Percentiles rank a stretch among this genome's conserved stretches.
These are phyloP conservation scores for Lycium ferocissimum DNA, from an alignment of 257 asterid species.

Conservation along the genomic window DNA sequence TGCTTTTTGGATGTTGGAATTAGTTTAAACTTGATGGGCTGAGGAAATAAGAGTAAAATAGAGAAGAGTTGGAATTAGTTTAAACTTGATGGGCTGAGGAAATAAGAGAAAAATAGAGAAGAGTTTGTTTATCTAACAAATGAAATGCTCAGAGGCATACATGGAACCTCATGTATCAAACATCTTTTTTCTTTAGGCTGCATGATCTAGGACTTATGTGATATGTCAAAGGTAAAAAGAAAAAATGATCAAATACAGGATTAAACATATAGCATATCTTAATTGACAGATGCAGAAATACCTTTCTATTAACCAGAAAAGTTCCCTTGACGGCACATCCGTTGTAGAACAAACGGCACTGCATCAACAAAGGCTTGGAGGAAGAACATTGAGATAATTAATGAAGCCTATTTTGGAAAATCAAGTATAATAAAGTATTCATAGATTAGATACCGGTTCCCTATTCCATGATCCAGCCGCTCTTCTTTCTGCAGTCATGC, in stretches of 20 bases:
- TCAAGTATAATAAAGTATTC: slow-evolving; percentile 9
- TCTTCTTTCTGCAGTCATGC: slow-evolving; percentile 38
- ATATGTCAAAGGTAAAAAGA: not conserved
- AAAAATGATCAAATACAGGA: not conserved
- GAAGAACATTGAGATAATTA: slow-evolving; percentile 30
- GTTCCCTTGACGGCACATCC: slow-evolving; percentile 91
- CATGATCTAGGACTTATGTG: slow-evolving; percentile 12
- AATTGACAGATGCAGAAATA: slow-evolving; percentile 37
- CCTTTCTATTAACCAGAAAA: slow-evolving; percentile 76
- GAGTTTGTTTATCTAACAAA: not conserved
- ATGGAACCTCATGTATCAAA: not conserved
- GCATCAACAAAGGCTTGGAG: slow-evolving; percentile 78
- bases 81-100: not conserved
- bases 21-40: not conserved
- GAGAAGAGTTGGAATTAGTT: not conserved
- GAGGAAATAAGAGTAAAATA: not conserved
- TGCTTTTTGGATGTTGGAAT: not conserved
- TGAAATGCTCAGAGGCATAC: not conserved
- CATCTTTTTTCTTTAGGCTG: not conserved
- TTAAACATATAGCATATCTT: not conserved
- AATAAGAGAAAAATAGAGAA: not conserved
- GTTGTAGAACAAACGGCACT: slow-evolving; percentile 70
- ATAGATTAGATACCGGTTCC: slow-evolving; percentile 55
- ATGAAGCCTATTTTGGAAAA: not conserved
- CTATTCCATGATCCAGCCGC: slow-evolving; percentile 38